Percentiles rank a stretch among this genome's conserved stretches.
phyloP scores from a whole-genome alignment of 2,329 filamentous ascomycete species.

The Aspergillus tubingensis region DNA sequence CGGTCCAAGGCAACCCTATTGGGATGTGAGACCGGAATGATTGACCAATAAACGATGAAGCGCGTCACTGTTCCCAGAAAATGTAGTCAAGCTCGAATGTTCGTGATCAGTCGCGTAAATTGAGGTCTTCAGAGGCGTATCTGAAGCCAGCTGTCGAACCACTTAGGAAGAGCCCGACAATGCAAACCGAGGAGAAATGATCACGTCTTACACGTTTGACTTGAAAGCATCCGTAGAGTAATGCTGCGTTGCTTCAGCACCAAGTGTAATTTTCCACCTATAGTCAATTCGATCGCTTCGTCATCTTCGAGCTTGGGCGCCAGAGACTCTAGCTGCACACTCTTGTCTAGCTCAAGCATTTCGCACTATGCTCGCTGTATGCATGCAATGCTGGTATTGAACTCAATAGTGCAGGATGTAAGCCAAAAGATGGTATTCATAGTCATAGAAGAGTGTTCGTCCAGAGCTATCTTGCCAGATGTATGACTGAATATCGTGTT shows the following conservation, averaged over 20 bases:
- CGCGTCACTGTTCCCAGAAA: no score
- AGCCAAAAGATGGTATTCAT: constrained; percentile 64
- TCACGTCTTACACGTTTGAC: constrained; percentile 43
- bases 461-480: background rate
- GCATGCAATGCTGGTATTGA: constrained; percentile 47
- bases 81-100: no score
- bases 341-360: constrained; percentile 45
- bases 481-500: background rate
- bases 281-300: constrained; percentile 36
- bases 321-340: constrained; percentile 40
- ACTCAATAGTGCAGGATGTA: constrained; percentile 52
- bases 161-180: background rate
- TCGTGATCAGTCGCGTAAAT: constrained; percentile 50
- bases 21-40: no score
- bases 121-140: constrained; percentile 58
- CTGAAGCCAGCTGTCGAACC: constrained; percentile 55
- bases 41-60: no score
- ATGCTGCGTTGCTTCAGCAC: constrained; percentile 52
- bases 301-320: constrained; percentile 47
- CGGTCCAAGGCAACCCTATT: no score
- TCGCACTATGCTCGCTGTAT: constrained; percentile 53
- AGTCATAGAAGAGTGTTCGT: constrained; percentile 53
- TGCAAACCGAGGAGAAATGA: background rate
- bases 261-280: constrained; percentile 32
- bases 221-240: constrained; percentile 61